These are phyloP conservation scores for Debaryomyces tyrocola DNA, from an alignment of 805 yeast species.

Conservation along the genomic window DNA sequence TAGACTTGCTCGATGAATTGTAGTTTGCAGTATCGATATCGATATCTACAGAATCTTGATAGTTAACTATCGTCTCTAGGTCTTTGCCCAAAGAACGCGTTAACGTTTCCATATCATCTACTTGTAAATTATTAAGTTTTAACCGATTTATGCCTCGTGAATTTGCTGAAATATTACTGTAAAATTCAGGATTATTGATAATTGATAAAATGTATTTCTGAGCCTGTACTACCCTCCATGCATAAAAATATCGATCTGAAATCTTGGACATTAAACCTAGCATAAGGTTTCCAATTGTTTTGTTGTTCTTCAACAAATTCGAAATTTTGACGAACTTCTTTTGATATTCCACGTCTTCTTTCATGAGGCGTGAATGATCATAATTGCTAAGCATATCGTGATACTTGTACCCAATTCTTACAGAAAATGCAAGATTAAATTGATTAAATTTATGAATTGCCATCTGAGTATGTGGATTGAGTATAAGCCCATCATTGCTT, in stretches of 20 bases:
- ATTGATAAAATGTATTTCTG: constrained; percentile 35
- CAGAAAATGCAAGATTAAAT: constrained; percentile 9
- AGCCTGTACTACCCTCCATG: constrained; percentile 65
- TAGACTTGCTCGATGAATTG: background rate
- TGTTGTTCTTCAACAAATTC: constrained; percentile 6
- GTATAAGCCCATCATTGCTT: constrained; percentile 20
- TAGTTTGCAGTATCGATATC: background rate
- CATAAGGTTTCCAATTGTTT: constrained; percentile 10
- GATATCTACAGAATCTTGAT: background rate
- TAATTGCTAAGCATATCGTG: constrained; percentile 10
- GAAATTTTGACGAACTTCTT: constrained; percentile 4
- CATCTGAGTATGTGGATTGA: constrained; percentile 34
- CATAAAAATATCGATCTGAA: constrained; percentile 58
- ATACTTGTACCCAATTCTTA: constrained; percentile 3
- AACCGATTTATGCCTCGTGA: background rate
- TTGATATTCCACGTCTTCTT: constrained; percentile 8
- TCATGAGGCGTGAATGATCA: constrained; percentile 9
- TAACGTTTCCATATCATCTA: background rate
- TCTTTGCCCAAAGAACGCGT: background rate
- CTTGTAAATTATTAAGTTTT: background rate
- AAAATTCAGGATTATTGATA: background rate
- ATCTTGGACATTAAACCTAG: constrained; percentile 32
- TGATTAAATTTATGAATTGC: constrained; percentile 40
- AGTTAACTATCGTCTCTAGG: background rate
- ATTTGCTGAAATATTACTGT: background rate